phyloP scores from a whole-genome alignment of 1,139 yeast genomes.

The Candida sp. region DNA sequence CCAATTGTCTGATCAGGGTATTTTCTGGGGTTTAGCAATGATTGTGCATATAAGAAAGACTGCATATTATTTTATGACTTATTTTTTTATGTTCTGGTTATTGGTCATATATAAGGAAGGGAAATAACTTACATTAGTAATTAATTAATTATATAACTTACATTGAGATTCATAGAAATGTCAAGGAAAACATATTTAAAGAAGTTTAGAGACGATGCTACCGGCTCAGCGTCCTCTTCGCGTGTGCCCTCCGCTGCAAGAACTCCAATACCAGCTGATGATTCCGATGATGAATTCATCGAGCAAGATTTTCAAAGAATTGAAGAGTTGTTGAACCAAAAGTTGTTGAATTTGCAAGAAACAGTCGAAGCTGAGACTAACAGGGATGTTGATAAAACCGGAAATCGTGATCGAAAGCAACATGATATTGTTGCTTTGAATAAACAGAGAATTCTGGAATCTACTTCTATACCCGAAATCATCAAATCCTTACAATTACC shows the following conservation, averaged over 20 bases:
- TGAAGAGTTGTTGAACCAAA: conserved; percentile 38
- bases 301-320: conserved; percentile 38
- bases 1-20: no score
- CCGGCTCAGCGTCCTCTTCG: conserved; percentile 25
- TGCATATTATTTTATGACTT: no score
- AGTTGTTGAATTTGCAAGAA: conserved; percentile 31
- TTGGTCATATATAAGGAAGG: not conserved
- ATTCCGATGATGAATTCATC: conserved; percentile 39
- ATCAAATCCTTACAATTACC: conserved; percentile 35
- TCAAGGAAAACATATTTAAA: conserved; percentile 3
- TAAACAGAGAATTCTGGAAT: conserved; percentile 32
- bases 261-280: conserved; percentile 28
- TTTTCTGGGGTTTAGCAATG: not conserved
- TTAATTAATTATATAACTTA: no score
- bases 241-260: conserved; percentile 37
- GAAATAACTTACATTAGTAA: not conserved
- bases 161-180: not conserved
- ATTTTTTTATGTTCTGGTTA: no score
- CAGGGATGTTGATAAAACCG: conserved; percentile 12
- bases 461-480: conserved; percentile 40
- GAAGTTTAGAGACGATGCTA: conserved; percentile 12
- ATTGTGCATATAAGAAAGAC: not conserved
- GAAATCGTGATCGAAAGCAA: conserved; percentile 25
- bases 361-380: conserved; percentile 12
- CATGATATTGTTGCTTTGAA: conserved; percentile 29